These are phyloP conservation scores for Paramecium octaurelia DNA, from an alignment of 73 alveolate species.

Conservation along the genomic window DNA sequence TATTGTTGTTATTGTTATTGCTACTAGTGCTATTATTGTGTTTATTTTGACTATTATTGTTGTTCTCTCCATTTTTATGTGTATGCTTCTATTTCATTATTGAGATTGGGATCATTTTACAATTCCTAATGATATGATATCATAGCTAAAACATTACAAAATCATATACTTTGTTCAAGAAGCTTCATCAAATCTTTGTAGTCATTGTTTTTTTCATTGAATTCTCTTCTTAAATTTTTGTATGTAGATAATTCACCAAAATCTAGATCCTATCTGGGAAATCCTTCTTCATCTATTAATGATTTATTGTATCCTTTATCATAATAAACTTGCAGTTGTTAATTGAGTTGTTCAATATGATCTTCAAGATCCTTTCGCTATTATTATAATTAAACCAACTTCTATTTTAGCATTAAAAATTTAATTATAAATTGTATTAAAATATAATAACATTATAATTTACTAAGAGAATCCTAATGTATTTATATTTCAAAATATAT, in stretches of 20 bases:
- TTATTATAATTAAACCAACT: not conserved
- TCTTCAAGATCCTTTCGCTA: not conserved
- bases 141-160: slow-evolving; percentile 31
- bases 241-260: slow-evolving; percentile 68
- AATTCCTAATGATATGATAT: slow-evolving; percentile 19
- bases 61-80: slow-evolving; percentile 61
- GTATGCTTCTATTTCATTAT: not conserved
- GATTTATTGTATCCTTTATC: slow-evolving; percentile 82
- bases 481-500: too few species aligned
- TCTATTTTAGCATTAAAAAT: not conserved
- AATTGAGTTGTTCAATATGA: not conserved
- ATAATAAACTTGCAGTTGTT: slow-evolving; percentile 73
- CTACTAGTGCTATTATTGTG: slow-evolving; percentile 60
- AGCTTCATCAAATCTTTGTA: slow-evolving; percentile 53
- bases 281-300: slow-evolving; percentile 94
- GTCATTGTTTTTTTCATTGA: slow-evolving; percentile 76
- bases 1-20: slow-evolving; percentile 10
- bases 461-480: not conserved
- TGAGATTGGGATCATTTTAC: slow-evolving; percentile 25
- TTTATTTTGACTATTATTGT: slow-evolving; percentile 59
- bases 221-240: slow-evolving; percentile 76
- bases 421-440: not conserved
- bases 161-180: slow-evolving; percentile 23
- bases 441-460: not conserved
- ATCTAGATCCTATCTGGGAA: slow-evolving; percentile 93